phyloP scores from a whole-genome alignment of 1,139 yeast genomes.

The Geotrichum australiense region DNA sequence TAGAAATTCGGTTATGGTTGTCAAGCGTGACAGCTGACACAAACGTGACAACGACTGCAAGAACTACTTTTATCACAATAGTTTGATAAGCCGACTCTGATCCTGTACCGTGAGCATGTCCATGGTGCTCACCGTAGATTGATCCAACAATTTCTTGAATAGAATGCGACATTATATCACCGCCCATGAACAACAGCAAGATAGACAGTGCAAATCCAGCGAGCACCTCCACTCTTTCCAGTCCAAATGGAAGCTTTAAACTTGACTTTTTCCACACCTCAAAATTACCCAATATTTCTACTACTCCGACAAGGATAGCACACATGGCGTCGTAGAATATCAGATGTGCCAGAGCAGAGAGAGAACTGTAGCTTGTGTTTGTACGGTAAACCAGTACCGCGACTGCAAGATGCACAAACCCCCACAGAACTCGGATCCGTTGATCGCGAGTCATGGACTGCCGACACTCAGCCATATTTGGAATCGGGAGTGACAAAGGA shows the following conservation, averaged over 20 bases:
- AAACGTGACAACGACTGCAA: constrained; percentile 32
- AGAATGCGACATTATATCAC: constrained; percentile 78
- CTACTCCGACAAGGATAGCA: constrained; percentile 60
- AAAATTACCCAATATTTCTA: constrained; percentile 77
- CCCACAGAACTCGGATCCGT: constrained; percentile 54
- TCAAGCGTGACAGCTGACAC: constrained; percentile 33
- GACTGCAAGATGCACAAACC: constrained; percentile 52
- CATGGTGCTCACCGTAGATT: constrained; percentile 38
- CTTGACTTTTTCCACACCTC: constrained; percentile 89
- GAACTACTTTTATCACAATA: constrained; percentile 28
- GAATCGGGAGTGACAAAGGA: constrained; percentile 76
- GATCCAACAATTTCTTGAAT: constrained; percentile 62
- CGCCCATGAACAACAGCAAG: constrained; percentile 81
- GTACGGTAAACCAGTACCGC: constrained; percentile 54
- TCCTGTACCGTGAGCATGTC: constrained; percentile 45
- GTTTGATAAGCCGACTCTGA: constrained; percentile 34
- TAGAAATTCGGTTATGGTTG: constrained; percentile 31
- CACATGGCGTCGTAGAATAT: constrained; percentile 83
- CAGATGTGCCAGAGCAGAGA: constrained; percentile 79
- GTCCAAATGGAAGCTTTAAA: constrained; percentile 81
- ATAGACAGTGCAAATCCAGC: constrained; percentile 84
- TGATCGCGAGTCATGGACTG: constrained; percentile 51
- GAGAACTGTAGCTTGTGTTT: constrained; percentile 49
- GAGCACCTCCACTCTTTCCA: constrained; percentile 79
- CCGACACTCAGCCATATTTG: constrained; percentile 57